Evolutionary conservation across 495 filamentous ascomycete genomes (phyloP).

Genomic region (Friedmanniomyces simplex): DNA sequence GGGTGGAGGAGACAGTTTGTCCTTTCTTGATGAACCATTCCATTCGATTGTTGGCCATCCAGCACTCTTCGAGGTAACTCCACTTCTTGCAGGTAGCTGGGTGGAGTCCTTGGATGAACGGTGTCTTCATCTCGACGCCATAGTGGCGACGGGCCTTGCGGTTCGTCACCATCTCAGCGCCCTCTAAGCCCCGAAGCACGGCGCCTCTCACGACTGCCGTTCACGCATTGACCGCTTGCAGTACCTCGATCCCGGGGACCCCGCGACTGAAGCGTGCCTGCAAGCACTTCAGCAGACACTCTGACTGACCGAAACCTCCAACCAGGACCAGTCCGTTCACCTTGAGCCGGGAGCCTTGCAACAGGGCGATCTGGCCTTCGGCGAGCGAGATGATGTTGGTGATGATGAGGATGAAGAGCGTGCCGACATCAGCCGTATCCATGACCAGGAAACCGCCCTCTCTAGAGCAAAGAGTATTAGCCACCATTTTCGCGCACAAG

Average conservation of each 20-base stretch:
- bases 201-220: slow-evolving; percentile 26
- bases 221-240: slow-evolving; percentile 37
- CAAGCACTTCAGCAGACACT: slow-evolving; percentile 28
- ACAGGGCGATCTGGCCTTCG: slow-evolving; percentile 27
- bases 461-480: too few species aligned
- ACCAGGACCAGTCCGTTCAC: slow-evolving; percentile 30
- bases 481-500: too few species aligned
- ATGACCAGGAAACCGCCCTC: slow-evolving; percentile 21
- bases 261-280: slow-evolving; percentile 26
- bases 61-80: slow-evolving; percentile 60
- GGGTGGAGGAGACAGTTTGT: slow-evolving; percentile 40
- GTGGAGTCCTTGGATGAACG: slow-evolving; percentile 58
- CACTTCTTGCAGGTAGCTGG: slow-evolving; percentile 56
- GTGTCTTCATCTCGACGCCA: slow-evolving; percentile 30
- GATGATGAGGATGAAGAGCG: slow-evolving; percentile 33
- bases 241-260: slow-evolving; percentile 27
- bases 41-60: slow-evolving; percentile 68
- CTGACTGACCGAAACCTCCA: slow-evolving; percentile 35
- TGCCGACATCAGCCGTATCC: slow-evolving; percentile 24
- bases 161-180: slow-evolving; percentile 22
- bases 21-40: slow-evolving; percentile 68
- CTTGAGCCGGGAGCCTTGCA: not conserved
- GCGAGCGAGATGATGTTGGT: slow-evolving; percentile 32
- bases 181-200: slow-evolving; percentile 27
- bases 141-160: slow-evolving; percentile 33